Evolutionary conservation across 2,329 filamentous ascomycete genomes (phyloP).

Genomic region (Fusarium udum): DNA sequence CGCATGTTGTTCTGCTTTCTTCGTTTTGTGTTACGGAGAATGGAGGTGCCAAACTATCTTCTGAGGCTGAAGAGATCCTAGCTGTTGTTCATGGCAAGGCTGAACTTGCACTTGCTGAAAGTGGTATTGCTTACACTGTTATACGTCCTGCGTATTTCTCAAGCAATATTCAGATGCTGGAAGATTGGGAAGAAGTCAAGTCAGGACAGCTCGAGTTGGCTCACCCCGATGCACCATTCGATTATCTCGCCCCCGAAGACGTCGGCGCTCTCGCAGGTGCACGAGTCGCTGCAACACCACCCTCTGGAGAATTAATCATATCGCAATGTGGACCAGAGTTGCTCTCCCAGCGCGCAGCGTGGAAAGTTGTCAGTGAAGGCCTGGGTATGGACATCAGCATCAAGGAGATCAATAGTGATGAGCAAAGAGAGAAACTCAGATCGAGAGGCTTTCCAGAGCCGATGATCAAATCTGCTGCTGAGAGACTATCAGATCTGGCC

Average conservation of each 20-base stretch:
- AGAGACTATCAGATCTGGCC: neutral
- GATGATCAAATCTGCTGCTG: neutral
- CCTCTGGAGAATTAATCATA: neutral
- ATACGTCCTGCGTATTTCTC: slow-evolving; percentile 15
- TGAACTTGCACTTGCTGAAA: slow-evolving; percentile 7
- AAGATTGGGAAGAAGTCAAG: slow-evolving; percentile 2
- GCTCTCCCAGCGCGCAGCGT: neutral
- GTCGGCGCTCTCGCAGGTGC: slow-evolving; percentile 5
- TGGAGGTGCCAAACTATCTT: neutral
- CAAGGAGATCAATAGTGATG: neutral
- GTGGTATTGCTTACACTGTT: neutral
- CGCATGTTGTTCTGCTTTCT: slow-evolving; percentile 7
- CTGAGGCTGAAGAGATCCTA: neutral
- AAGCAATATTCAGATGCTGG: slow-evolving; percentile 5
- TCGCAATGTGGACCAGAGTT: slow-evolving; percentile 12
- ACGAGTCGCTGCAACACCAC: neutral
- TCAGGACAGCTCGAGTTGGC: neutral
- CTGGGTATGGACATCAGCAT: neutral
- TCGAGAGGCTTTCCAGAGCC: neutral
- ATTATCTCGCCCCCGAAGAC: slow-evolving; percentile 24
- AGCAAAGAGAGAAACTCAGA: neutral
- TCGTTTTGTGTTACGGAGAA: neutral
- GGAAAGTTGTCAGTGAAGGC: neutral
- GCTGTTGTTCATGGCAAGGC: slow-evolving; percentile 7
- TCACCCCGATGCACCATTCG: neutral